Evolutionary conservation across 768 basidiomycete genomes (phyloP), one percentile per base, ranked within the genome.

Genomic region (Dioszegia aurantiaca): DNA sequence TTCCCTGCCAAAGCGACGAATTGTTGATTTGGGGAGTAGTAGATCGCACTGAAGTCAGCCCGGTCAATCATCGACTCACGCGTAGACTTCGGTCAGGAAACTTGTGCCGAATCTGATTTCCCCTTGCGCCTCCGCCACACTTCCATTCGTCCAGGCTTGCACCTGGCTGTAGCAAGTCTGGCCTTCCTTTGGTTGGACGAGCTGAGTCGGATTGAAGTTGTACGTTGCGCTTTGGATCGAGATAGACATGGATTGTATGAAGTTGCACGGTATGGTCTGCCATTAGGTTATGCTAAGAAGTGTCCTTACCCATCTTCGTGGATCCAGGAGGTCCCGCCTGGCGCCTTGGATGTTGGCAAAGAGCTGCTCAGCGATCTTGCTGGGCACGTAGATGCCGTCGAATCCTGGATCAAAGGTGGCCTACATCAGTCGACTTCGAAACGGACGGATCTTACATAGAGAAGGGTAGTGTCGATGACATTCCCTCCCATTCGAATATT

Each of bases 1-100:
- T 73, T 74, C 2, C 71, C 75, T 9, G 75, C 73, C n/a, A 76
- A 41, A 11, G 73, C 75, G 23, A 76, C 65, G 44, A 57, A 62
- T 56, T 70, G 62, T 30, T 61, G 56, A 23, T 55, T 56, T 1
- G 31, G 51, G 14, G 68, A 63, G 48, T 72, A 70, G 56, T 70
- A 72, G 12, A 72, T 19, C 3, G 59, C 63, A 12, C 69, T 73
- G 40, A 14, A 2, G n/a, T 55, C 17, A 55, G 41, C 28, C 4
- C 8, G 30, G 43, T 36, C 41, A 36, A 4, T 4, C 4, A 11
- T 12, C 16, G 27, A 67, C 74, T 64, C 55, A 76, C 74, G 67
- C 48, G 49, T 76, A 76, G 1, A 73, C 64, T 0, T 66, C 67
- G 5, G 63, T 56, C 62, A 76, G 46, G 63, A 76, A 76, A 1